Conservation (phyloP, 1,284 basidiomycete genomes). For the Puccinia novopanici region DNA sequence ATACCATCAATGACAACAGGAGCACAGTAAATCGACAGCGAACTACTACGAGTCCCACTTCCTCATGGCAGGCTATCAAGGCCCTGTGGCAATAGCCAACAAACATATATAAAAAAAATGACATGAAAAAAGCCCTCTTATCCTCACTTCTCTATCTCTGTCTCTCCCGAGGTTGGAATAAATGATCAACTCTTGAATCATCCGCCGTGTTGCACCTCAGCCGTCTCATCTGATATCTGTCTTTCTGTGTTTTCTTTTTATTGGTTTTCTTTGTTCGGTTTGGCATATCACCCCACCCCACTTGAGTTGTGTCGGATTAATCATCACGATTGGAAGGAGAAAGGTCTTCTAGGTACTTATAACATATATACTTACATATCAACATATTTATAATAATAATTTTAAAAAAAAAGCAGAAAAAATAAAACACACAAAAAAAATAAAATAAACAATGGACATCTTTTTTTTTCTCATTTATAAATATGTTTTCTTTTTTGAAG, state of each 20-base stretch:
- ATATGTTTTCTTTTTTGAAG: not conserved
- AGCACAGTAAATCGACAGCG: conserved; percentile 29
- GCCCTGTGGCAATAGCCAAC: conserved; percentile 30
- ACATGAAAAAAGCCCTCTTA: not conserved
- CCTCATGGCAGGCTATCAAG: conserved; percentile 41
- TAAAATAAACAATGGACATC: conserved; percentile 8
- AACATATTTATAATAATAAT: not conserved
- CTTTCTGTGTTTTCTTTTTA: not conserved
- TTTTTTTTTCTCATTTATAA: not conserved
- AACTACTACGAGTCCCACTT: conserved; percentile 37
- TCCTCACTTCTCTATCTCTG: not conserved
- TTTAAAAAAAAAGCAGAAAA: not conserved
- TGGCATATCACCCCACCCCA: conserved; percentile 14
- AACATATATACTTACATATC: not conserved
- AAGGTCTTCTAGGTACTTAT: conserved; percentile 19
- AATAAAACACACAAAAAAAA: not conserved
- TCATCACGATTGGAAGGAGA: conserved; percentile 27
- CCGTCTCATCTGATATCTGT: conserved; percentile 1
- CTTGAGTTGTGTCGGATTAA: conserved; percentile 23
- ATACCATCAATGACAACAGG: conserved; percentile 30
- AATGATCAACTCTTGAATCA: not conserved
- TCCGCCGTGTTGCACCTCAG: not conserved
- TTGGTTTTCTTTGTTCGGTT: not conserved
- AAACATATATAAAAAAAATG: not conserved
- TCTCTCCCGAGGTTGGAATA: not conserved